Evolutionary conservation across 2,329 filamentous ascomycete genomes (phyloP), one percentile per base, ranked within the genome.

Genomic region (Thielaviopsis euricoi): DNA sequence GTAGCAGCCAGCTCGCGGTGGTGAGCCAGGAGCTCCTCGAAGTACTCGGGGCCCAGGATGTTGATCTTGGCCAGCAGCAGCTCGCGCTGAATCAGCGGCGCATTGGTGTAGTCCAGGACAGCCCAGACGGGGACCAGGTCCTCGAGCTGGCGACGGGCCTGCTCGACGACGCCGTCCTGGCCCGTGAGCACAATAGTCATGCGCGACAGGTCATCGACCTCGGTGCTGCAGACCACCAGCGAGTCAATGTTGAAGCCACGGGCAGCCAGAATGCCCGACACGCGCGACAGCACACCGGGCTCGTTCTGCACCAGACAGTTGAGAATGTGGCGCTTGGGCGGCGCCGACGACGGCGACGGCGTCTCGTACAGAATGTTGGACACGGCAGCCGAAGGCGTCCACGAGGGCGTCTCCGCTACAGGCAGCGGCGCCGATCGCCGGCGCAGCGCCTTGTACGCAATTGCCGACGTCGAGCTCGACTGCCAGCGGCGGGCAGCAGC

Each of bases 301-400:
- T 98, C 93, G 74, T 98, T 98, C 73, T 98, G 93, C 61, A 98
- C 93, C 62, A 98, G 81, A 71, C 93, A 98, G 75, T 98, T 98
- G 72, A 98, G 84, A 68, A 98, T 82, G 73, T 98, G 93, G 57
- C 90, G 85, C 76, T 95, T 97, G 51, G 89, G 86, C 9, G 93
- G 91, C 23, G 83, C 83, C 65, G 78, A 78, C 15, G 89, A 90
- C 7, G 89, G 87, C 19, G 87, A 78, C 6, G 93, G 93, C 2
- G 90, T 97, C 78, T 98, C 93, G 77, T 98, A 98, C 71, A 98
- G 87, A 69, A 98, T 98, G 71, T 91, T 95, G 69, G 89, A 95
- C 64, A 98, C 93, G 64, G 93, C 93, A 19, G 93, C 89, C 65
- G 93, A 90, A 43, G 90, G 90, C 67, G 91, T 95, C 78, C 89